Evolutionary conservation across 371 early-diverging fungal species (phyloP).

Genomic region (Zychaea mexicana): DNA sequence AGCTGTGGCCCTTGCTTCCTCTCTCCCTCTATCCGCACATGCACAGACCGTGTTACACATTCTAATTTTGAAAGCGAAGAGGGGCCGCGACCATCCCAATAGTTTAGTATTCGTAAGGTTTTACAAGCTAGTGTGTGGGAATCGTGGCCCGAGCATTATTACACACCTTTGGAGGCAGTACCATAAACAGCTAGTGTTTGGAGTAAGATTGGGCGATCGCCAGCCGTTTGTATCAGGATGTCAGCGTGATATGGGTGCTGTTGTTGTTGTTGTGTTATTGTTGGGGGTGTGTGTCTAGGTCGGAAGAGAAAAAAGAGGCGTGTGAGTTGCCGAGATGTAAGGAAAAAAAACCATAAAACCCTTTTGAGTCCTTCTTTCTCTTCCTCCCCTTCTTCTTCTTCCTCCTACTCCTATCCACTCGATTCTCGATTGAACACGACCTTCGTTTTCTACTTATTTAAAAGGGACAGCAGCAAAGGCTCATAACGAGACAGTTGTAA

Average conservation of each 20-base stretch:
- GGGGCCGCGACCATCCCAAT: background rate
- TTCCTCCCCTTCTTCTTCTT: constrained; percentile 2
- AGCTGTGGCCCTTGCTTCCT: too few relatives aligned
- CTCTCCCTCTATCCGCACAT: too few relatives aligned
- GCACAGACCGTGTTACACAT: background rate
- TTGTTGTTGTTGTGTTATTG: background rate
- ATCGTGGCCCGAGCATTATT: background rate
- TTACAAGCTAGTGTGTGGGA: background rate
- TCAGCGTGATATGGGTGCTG: background rate
- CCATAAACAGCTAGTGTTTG: constrained; percentile 10
- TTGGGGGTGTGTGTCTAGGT: background rate
- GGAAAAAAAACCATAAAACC: constrained; percentile 1
- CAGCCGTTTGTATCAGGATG: constrained; percentile 7
- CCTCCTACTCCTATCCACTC: constrained; percentile 2
- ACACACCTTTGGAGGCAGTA: background rate
- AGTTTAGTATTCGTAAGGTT: background rate
- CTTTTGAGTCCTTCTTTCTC: constrained; percentile 2
- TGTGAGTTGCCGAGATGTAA: constrained; percentile 1
- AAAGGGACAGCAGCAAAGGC: too few relatives aligned
- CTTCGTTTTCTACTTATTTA: background rate
- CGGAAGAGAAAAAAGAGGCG: constrained; percentile 6
- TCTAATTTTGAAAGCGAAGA: background rate
- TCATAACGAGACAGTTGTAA: too few relatives aligned
- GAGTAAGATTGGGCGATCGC: constrained; percentile 1
- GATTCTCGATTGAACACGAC: background rate